A percentile compares a stretch with the other conserved stretches of the same genome.
phyloP scores from a whole-genome alignment of 371 early-diverging fungal species.

The Actinomortierella wolfii region DNA sequence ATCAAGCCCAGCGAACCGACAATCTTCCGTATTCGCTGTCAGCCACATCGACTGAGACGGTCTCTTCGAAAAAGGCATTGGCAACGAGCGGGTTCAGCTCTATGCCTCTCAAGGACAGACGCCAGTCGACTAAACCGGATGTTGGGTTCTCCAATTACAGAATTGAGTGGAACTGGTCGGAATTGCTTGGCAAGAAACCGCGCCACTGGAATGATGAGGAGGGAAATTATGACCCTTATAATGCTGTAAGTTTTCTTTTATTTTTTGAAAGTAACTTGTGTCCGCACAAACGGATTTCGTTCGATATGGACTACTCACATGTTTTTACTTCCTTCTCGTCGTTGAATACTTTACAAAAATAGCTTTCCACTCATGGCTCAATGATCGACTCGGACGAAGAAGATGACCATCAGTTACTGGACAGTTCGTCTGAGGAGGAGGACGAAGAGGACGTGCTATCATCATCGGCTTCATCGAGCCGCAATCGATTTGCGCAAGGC shows the following conservation, averaged over 20 bases:
- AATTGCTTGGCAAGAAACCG: conserved; percentile 41
- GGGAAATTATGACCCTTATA: conserved; percentile 41
- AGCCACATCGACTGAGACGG: no score
- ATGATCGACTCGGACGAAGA: conserved; percentile 38
- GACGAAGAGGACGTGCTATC: conserved; percentile 2
- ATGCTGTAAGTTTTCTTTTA: conserved; percentile 29
- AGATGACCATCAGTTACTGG: conserved; percentile 15
- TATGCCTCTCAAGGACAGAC: conserved; percentile 1
- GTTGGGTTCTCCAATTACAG: conserved; percentile 40
- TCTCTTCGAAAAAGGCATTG: no score
- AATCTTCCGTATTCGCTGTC: no score
- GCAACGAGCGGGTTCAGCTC: not conserved
- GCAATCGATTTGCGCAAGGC: conserved; percentile 14
- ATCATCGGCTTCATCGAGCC: not conserved
- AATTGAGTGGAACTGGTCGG: conserved; percentile 47
- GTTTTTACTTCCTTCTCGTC: no score
- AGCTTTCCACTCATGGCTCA: conserved; percentile 43
- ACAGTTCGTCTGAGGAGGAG: conserved; percentile 19
- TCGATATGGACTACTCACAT: no score
- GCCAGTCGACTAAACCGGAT: conserved; percentile 17
- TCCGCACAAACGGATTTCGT: no score
- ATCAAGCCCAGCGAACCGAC: no score
- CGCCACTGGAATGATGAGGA: conserved; percentile 40
- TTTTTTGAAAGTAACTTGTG: not conserved
- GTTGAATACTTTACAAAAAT: not conserved